A percentile compares a stretch with the other conserved stretches of the same genome.
Evolutionary conservation across 768 basidiomycete species (phyloP).

Genomic region (Trametes elegans): DNA sequence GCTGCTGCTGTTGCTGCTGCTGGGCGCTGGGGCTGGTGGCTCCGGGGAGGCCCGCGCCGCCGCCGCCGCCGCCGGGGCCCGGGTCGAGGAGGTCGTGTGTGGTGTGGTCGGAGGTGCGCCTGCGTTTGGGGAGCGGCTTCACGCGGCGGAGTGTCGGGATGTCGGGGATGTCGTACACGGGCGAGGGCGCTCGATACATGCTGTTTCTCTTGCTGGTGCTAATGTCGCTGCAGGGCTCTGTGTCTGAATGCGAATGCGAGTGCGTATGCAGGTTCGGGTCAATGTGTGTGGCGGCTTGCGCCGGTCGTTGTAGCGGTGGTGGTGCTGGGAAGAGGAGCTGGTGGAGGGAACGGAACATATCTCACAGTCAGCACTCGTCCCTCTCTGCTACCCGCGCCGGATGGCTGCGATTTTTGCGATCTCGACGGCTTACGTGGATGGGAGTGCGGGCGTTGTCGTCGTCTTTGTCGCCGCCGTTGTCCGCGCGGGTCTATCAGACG

Average conservation of each 20-base stretch:
- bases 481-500: too few species aligned
- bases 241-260: neutral
- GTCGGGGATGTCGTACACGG: conserved; percentile 65
- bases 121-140: conserved; percentile 78
- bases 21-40: conserved; percentile 18
- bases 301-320: neutral
- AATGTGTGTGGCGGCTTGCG: neutral
- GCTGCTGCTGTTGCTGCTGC: conserved; percentile 15
- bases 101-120: conserved; percentile 46
- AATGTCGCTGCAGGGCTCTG: neutral
- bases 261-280: neutral
- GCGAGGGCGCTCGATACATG: conserved; percentile 56
- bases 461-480: neutral
- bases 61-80: conserved; percentile 20
- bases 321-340: conserved; percentile 1
- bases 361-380: conserved; percentile 6
- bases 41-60: conserved; percentile 12
- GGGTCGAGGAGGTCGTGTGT: conserved; percentile 9
- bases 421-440: conserved; percentile 13
- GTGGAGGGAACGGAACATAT: conserved; percentile 2
- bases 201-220: conserved; percentile 16
- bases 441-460: neutral
- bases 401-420: conserved; percentile 7
- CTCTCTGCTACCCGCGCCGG: neutral
- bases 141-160: conserved; percentile 60